These are phyloP conservation scores for Sphaerobolus stellatus DNA, from an alignment of 1,284 basidiomycete genomes.

Conservation along the genomic window DNA sequence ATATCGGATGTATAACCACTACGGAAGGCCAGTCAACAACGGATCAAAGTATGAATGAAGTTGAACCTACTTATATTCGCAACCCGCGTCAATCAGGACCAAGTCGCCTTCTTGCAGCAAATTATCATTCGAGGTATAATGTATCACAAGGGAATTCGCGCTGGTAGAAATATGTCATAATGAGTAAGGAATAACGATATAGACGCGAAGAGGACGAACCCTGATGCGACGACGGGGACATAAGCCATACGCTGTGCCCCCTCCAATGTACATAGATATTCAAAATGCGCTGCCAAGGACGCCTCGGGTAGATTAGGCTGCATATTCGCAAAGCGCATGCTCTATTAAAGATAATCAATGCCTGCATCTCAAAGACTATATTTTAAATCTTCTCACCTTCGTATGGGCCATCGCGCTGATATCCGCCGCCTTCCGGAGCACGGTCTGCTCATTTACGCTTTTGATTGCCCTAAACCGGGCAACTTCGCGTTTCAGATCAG, in stretches of 20 bases:
- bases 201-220: constrained; percentile 47
- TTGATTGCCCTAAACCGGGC: constrained; percentile 68
- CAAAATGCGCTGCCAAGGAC: constrained; percentile 81
- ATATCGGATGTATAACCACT: constrained; percentile 97
- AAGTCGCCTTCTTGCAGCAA: constrained; percentile 71
- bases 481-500: constrained; percentile 58
- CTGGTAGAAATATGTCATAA: constrained; percentile 36
- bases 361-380: constrained; percentile 11
- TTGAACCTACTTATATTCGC: constrained; percentile 74
- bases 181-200: constrained; percentile 13
- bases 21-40: constrained; percentile 22
- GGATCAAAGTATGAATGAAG: constrained; percentile 16
- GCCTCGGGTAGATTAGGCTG: constrained; percentile 71
- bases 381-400: constrained; percentile 48
- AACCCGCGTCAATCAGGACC: constrained; percentile 87
- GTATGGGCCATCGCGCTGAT: constrained; percentile 76
- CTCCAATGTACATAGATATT: constrained; percentile 77
- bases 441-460: constrained; percentile 62
- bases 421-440: constrained; percentile 75
- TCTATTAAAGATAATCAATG: constrained; percentile 41
- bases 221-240: constrained; percentile 92
- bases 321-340: constrained; percentile 72
- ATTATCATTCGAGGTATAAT: constrained; percentile 90
- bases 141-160: constrained; percentile 84
- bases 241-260: constrained; percentile 87